A percentile compares a stretch with the other conserved stretches of the same genome.
phyloP scores from a whole-genome alignment of 352 stramenopile genomes.

The Phytophthora macrochlamydospora region DNA sequence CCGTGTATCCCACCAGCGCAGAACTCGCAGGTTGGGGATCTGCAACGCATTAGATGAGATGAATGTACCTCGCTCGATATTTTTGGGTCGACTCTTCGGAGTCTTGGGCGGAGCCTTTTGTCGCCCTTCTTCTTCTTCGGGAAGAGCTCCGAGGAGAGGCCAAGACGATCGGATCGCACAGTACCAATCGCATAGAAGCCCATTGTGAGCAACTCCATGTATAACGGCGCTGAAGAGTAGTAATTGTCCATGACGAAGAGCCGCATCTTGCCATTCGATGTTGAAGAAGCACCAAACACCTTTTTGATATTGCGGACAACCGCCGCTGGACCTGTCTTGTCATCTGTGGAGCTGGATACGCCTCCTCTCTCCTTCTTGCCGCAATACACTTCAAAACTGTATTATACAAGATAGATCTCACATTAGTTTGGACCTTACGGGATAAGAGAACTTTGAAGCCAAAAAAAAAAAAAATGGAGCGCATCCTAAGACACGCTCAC shows the following conservation, averaged over 20 bases:
- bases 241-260: constrained; percentile 14
- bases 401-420: background rate
- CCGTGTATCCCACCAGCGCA: constrained; percentile 13
- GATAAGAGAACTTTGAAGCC: background rate
- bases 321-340: background rate
- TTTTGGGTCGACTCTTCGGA: constrained; percentile 3
- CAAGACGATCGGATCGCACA: constrained; percentile 6
- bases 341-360: constrained; percentile 3
- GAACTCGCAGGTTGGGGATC: background rate
- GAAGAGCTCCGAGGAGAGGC: constrained; percentile 8
- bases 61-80: constrained; percentile 8
- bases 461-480: background rate
- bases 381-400: constrained; percentile 5
- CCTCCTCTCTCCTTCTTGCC: constrained; percentile 2
- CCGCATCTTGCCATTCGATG: background rate
- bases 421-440: background rate
- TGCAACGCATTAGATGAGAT: background rate
- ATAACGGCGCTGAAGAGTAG: constrained; percentile 10
- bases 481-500: background rate
- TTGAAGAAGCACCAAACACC: constrained; percentile 1
- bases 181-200: constrained; percentile 20
- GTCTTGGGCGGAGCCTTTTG: constrained; percentile 10
- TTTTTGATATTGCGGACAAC: constrained; percentile 15
- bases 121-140: constrained; percentile 16
- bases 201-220: constrained; percentile 19